A percentile compares a stretch with the other conserved stretches of the same genome.
Evolutionary conservation across 2,329 filamentous ascomycete genomes (phyloP).

Genomic region (Emydomyces testavorans): DNA sequence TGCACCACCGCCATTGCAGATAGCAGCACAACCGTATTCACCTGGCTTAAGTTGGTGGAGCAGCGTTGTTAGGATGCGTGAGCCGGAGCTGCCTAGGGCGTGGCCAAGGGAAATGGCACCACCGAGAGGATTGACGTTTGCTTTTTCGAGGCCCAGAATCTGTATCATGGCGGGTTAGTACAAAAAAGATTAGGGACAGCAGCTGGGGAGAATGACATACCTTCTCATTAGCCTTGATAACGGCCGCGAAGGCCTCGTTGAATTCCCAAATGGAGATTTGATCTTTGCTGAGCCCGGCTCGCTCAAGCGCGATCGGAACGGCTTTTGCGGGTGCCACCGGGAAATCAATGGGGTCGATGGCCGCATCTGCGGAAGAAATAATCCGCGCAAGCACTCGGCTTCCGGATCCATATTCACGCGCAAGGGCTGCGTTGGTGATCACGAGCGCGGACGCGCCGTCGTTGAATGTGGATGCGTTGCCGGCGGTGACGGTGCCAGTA

Average conservation of each 20-base stretch:
- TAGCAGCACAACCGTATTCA: constrained; percentile 89
- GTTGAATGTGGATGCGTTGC: constrained; percentile 87
- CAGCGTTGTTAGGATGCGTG: constrained; percentile 77
- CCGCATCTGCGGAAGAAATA: constrained; percentile 75
- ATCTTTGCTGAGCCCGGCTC: constrained; percentile 80
- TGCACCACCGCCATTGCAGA: constrained; percentile 92
- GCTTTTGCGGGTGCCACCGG: constrained; percentile 85
- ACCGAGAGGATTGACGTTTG: constrained; percentile 75
- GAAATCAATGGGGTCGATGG: constrained; percentile 85
- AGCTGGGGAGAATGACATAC: constrained; percentile 32
- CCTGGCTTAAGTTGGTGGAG: constrained; percentile 84
- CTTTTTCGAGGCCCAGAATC: constrained; percentile 69
- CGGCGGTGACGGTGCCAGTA: constrained; percentile 82
- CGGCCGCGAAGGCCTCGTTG: constrained; percentile 93
- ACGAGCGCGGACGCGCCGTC: constrained; percentile 89
- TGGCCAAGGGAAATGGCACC: constrained; percentile 89
- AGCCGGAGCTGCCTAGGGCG: constrained; percentile 84
- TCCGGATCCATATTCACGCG: constrained; percentile 62
- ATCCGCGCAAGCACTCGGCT: constrained; percentile 81
- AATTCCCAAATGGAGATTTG: constrained; percentile 96
- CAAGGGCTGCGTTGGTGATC: constrained; percentile 67
- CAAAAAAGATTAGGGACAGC: constrained; percentile 1
- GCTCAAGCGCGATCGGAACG: constrained; percentile 75
- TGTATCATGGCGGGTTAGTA: constrained; percentile 25
- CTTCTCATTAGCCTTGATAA: constrained; percentile 90